Evolutionary conservation across 2,329 filamentous ascomycete genomes (phyloP), one percentile per base, ranked within the genome.

Genomic region (Onygena corvina): DNA sequence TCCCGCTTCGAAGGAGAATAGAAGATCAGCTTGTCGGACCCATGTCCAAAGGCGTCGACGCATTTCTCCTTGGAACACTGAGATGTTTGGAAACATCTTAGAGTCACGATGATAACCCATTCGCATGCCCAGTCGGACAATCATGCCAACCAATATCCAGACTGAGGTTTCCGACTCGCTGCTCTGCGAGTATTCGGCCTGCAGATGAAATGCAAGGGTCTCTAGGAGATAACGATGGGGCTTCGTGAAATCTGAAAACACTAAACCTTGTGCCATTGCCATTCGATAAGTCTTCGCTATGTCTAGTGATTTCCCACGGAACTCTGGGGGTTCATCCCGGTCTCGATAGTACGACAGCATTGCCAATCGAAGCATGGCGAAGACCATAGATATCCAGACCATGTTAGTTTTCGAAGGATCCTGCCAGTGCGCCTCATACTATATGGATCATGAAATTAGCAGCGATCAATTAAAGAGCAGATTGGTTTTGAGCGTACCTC

Each of bases 1-100:
- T 1, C 81, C 81, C 52, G 83, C 72, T 58, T 84, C 80, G 58
- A 83, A 83, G 1, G 79, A 76, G 21, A 81, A 77, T 3, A 84
- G 63, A 2, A 80, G 63, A 58, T 85, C 82, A 42, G 83, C 71
- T 58, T 81, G 77, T 29, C 70, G 61, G 6, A 73, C 67, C 58
- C 70, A 71, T 0, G 66, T 64, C 71, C 72, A 75, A 12, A 74
- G 62, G 33, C 72, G 64, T 23, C 72, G 63, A 21, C 72, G 66
- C 64, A 74, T 79, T 62, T 83, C 79, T 11, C 76, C 79, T 57
- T 80, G 73, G 56, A 80, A 81, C 2, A 75, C 71, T 3, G 73
- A 71, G 50, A 82, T 74, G 52, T 74, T 75, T 2, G 76, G 68
- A 57, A 79, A 80, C 54, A 75, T 72, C 27, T 71, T 76, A 7